These are phyloP conservation scores for Coemansia sp. DNA, from an alignment of 192 early-diverging fungal genomes.

Conservation along the genomic window DNA sequence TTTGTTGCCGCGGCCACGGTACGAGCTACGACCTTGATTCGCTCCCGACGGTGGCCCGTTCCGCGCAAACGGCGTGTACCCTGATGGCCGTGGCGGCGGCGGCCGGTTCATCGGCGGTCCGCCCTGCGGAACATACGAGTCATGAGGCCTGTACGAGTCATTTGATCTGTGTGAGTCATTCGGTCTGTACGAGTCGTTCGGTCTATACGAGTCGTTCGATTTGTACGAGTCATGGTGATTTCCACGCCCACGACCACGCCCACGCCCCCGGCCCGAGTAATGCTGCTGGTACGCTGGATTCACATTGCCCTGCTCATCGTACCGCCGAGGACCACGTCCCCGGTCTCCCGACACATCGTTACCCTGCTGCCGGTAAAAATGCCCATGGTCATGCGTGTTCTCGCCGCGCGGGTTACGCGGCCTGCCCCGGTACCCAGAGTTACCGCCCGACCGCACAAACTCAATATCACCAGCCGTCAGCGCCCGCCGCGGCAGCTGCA, in stretches of 20 bases:
- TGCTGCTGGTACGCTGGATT: conserved; percentile 31
- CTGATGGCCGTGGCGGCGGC: conserved; percentile 27
- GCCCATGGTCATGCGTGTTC: conserved; percentile 43
- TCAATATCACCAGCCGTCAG: conserved; percentile 36
- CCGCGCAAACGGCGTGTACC: conserved; percentile 43
- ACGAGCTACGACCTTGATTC: not conserved
- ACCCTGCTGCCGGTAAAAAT: conserved; percentile 52
- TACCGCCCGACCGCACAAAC: conserved; percentile 45
- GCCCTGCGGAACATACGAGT: not conserved
- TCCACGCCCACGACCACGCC: not conserved
- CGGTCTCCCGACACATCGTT: conserved; percentile 51
- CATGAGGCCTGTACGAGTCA: not conserved
- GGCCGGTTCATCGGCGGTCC: conserved; percentile 8
- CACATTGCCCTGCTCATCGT: conserved; percentile 45
- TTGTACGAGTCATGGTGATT: not conserved
- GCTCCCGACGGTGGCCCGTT: conserved; percentile 2
- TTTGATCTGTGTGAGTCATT: not conserved
- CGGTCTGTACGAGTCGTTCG: not conserved
- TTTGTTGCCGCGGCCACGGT: not conserved
- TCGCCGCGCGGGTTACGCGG: conserved; percentile 23
- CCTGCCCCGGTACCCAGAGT: conserved; percentile 26
- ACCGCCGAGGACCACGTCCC: conserved; percentile 45
- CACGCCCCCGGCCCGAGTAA: conserved; percentile 13
- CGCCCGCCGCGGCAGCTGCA: conserved; percentile 28
- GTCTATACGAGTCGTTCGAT: not conserved